Evolutionary conservation across 2,329 filamentous ascomycete species (phyloP), one percentile per base, ranked within the genome.

Genomic region (Cryphonectria carpinicola): DNA sequence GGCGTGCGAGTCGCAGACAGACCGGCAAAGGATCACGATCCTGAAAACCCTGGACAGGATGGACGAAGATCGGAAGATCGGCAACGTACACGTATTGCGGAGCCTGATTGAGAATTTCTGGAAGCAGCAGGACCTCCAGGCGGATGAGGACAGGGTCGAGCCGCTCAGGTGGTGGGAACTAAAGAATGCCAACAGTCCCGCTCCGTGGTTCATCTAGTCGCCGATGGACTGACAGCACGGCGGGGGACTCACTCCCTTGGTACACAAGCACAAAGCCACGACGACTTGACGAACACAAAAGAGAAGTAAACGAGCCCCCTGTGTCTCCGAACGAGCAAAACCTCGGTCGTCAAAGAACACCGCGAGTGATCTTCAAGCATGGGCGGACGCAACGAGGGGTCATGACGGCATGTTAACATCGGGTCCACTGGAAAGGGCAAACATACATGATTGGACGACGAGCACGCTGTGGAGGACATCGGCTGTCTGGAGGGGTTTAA

Each of bases 31-130:
- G 32, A 80, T 84, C 41, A 71, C 74, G 54, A 78, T 85, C 11
- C 75, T 85, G 14, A 74, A 77, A 39, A 79, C 80, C 2, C 76
- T 85, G 64, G 82, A 85, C 63, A 74, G 75, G 11, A 84, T 84
- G 80, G 81, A 82, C 17, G 75, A 78, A 41, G 79, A 78, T 71
- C 79, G 84, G 65, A 79, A 80, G 32, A 84, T 85, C 65, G 83
- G 84, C 1, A 85, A 85, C 70, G 78, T 85, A 19, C 78, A 79
- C 49, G 82, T 84, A 60, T 77, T 85, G 72, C 79, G 81, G 37
- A 78, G 77, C 43, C 78, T 85, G 25, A 82, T 85, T 54, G 81
- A 84, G 73, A 77, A 77, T 1, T 80, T 82, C 54, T 85, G 84
- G 84, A 84, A 84, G 74, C 81, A 81, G 67, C 78, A 80, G 71